phyloP scores from a whole-genome alignment of 2,329 filamentous ascomycete species.

The Xylaria sp. region DNA sequence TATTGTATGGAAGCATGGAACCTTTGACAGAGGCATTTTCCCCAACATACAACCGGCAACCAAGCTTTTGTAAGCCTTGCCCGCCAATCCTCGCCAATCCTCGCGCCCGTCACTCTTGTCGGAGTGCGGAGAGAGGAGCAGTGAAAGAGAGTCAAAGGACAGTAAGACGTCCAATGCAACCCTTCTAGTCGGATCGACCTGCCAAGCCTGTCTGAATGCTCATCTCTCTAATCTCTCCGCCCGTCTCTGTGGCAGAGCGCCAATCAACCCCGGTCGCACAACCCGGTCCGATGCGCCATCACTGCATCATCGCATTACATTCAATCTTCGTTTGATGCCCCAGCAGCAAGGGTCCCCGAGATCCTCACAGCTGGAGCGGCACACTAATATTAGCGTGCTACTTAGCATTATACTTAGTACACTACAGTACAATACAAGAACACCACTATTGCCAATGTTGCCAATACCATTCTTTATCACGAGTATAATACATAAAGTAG shows the following conservation, averaged over 20 bases:
- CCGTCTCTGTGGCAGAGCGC: neutral
- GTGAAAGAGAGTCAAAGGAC: neutral
- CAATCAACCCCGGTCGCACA: constrained; percentile 20
- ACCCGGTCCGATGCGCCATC: constrained; percentile 1
- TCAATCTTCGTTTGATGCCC: neutral
- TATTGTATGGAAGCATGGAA: constrained; percentile 11
- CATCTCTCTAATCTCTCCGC: constrained; percentile 15
- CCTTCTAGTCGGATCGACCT: constrained; percentile 45
- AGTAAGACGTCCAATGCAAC: constrained; percentile 35
- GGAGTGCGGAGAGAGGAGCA: neutral
- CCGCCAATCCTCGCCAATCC: neutral
- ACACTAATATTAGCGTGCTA: neutral
- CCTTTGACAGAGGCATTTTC: constrained; percentile 2
- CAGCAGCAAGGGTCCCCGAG: constrained; percentile 16
- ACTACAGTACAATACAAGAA: neutral
- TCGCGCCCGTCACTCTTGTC: too few relatives aligned
- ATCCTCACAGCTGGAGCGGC: constrained; percentile 18
- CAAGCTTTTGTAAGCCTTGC: constrained; percentile 10
- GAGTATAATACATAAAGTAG: neutral
- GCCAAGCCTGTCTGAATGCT: constrained; percentile 44
- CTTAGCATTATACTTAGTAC: neutral
- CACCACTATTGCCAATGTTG: neutral
- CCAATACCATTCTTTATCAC: neutral
- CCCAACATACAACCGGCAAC: constrained; percentile 21
- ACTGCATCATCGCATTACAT: neutral